Evolutionary conservation across 225 moss, liverwort and hornwort species (phyloP).

Genomic region (Anthoceros angustus): DNA sequence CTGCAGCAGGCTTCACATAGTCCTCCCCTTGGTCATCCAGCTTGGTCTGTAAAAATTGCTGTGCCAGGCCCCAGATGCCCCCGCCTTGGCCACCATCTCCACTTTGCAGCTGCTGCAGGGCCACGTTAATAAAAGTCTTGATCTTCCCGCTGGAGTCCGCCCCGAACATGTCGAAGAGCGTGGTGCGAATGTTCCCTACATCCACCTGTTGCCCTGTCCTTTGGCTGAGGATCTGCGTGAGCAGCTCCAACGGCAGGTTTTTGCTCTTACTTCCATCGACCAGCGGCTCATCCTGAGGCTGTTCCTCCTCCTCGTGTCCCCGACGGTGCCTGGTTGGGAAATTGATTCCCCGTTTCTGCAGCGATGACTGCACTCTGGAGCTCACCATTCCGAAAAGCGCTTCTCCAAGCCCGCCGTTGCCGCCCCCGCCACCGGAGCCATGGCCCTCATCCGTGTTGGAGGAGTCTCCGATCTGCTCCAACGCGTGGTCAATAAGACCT

Average conservation of each 20-base stretch:
- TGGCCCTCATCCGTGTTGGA: not conserved
- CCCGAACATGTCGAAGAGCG: slow-evolving; percentile 38
- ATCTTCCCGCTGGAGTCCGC: slow-evolving; percentile 43
- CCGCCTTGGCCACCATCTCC: slow-evolving; percentile 10
- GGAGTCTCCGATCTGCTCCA: slow-evolving; percentile 5
- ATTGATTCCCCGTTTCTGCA: not conserved
- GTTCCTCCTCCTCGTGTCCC: slow-evolving; percentile 5
- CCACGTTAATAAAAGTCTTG: slow-evolving; percentile 26
- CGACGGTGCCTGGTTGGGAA: no score
- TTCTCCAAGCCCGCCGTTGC: not conserved
- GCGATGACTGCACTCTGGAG: not conserved
- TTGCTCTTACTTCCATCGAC: slow-evolving; percentile 10
- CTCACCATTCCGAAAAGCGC: not conserved
- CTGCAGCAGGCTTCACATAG: not conserved
- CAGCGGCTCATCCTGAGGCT: not conserved
- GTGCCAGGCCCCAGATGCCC: slow-evolving; percentile 1
- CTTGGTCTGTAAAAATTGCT: slow-evolving; percentile 14
- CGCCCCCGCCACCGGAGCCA: slow-evolving; percentile 13
- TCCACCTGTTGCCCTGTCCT: slow-evolving; percentile 28
- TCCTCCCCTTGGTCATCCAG: not conserved
- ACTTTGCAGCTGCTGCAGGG: slow-evolving; percentile 16
- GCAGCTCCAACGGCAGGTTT: slow-evolving; percentile 21
- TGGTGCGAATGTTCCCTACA: slow-evolving; percentile 33
- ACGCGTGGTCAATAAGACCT: slow-evolving; percentile 6
- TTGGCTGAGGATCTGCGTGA: slow-evolving; percentile 30